phyloP scores from a whole-genome alignment of 768 basidiomycete genomes.

The Phlegmacium glaucopus region DNA sequence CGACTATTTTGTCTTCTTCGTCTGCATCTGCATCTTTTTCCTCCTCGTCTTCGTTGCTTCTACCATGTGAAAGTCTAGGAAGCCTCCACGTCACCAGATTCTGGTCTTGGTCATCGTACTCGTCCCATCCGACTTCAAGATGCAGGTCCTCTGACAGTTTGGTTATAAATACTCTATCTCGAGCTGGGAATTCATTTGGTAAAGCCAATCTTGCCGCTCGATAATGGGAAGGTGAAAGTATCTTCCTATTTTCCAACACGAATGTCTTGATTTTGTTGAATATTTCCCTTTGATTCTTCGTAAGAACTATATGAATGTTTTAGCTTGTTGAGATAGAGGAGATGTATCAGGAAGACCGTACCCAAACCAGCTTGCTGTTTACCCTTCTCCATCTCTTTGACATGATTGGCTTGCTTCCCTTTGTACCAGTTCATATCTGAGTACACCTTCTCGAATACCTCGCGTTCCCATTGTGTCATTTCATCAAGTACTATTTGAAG shows the following conservation, averaged over 20 bases:
- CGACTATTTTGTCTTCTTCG: constrained; percentile 19
- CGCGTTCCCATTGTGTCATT: constrained; percentile 84
- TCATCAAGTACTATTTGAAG: constrained; percentile 87
- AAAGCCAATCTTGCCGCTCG: constrained; percentile 52
- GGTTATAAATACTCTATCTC: constrained; percentile 77
- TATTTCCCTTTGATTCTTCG: constrained; percentile 68
- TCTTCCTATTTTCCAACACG: constrained; percentile 45
- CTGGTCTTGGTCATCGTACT: constrained; percentile 80
- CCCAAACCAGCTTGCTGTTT: constrained; percentile 61
- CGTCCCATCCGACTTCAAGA: constrained; percentile 86
- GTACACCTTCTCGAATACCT: constrained; percentile 89
- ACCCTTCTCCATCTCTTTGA: constrained; percentile 61
- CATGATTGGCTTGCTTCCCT: constrained; percentile 81
- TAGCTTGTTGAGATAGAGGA: no score
- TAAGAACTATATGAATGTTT: constrained; percentile 60
- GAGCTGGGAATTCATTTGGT: constrained; percentile 75
- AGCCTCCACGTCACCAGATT: constrained; percentile 71
- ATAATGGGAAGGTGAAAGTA: constrained; percentile 28
- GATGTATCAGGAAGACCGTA: constrained; percentile 32
- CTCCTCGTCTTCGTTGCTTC: constrained; percentile 31
- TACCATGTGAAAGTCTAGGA: constrained; percentile 33
- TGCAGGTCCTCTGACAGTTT: constrained; percentile 76
- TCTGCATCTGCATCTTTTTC: constrained; percentile 30
- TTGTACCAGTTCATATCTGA: constrained; percentile 91
- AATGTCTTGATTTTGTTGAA: constrained; percentile 79